These are phyloP conservation scores for Rhodamnia rubescens DNA, from an alignment of 345 rosid species.

Conservation along the genomic window DNA sequence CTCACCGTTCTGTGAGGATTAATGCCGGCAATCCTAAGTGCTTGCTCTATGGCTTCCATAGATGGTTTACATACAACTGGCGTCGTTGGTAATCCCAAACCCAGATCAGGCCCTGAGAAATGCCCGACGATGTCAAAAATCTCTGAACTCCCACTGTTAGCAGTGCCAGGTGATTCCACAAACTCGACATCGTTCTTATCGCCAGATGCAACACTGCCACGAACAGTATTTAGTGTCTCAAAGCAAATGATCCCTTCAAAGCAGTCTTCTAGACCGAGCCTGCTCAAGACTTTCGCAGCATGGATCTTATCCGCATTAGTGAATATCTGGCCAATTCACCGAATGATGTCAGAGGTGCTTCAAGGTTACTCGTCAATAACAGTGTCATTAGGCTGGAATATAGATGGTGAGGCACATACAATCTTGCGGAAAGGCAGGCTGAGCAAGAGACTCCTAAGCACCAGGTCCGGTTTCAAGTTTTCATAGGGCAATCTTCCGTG, in stretches of 20 bases:
- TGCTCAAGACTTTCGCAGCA: constrained; percentile 31
- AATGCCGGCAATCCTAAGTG: constrained; percentile 49
- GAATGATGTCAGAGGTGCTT: neutral
- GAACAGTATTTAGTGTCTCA: constrained; percentile 38
- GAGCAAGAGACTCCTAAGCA: constrained; percentile 51
- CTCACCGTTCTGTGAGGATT: constrained; percentile 73
- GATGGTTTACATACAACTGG: constrained; percentile 80
- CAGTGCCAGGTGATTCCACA: constrained; percentile 1
- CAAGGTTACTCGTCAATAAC: neutral
- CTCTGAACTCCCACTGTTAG: neutral
- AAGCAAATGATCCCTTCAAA: constrained; percentile 51
- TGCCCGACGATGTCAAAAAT: constrained; percentile 20
- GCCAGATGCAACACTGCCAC: constrained; percentile 11
- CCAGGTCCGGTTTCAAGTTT: constrained; percentile 72
- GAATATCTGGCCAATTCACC: constrained; percentile 23
- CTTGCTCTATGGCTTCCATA: constrained; percentile 44
- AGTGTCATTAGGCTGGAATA: neutral
- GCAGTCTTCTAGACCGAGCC: constrained; percentile 55
- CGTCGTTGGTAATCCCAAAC: constrained; percentile 26
- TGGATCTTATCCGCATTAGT: constrained; percentile 51
- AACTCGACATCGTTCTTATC: constrained; percentile 14
- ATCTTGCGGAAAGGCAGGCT: constrained; percentile 62
- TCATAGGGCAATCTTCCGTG: constrained; percentile 80
- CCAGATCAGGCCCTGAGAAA: constrained; percentile 10
- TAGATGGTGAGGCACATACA: constrained; percentile 17